Evolutionary conservation across 1,284 basidiomycete genomes (phyloP), one percentile per base, ranked within the genome.

Genomic region (Thelephora terrestris): DNA sequence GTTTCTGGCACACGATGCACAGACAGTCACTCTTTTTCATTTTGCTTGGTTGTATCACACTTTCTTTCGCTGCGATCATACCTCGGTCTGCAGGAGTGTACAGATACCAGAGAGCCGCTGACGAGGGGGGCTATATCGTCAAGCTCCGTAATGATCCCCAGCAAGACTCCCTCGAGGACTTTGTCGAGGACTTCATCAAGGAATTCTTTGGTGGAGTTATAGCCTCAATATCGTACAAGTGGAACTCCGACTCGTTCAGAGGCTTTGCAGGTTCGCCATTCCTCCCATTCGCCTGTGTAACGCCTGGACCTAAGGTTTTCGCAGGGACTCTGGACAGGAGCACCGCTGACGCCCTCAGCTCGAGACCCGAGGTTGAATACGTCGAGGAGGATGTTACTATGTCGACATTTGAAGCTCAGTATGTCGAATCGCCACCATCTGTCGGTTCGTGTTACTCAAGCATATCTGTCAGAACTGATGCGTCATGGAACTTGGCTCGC

Each of bases 341-440:
- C 53, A 72, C 77, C 10, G 63, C 88, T 52, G 70, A 78, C 43
- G 66, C 69, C 51, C 80, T 90, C 57, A 75, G 82, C 36, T 66
- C 73, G 27, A 70, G 75, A 50, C 76, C 79, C 23, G 81, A 81
- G 54, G 83, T 90, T 48, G 79, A 76, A 53, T 81, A 75, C 60
- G 79, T 90, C 57, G 43, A 35, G 7, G 55, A 57, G 43, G 57
- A 58, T 35, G 57, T 53, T 10, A 52, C 53, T 37, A 45, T 57
- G 48, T 35, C 36, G 42, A 54, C 52, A 18, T 40, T 45, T 24
- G 47, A 47, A 20, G 53, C 50, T 14, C 53, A 58, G 55, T 57
- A 21, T 24, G 32, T 38, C 24, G 29, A 10, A 18, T n/a, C n/a
- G 6, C 2, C 10, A 12, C 25, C n/a, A 23, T 25, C 21, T 42